Conservation (phyloP, 2,329 filamentous ascomycete species). For the Sclerotinia sclerotiorum region DNA sequence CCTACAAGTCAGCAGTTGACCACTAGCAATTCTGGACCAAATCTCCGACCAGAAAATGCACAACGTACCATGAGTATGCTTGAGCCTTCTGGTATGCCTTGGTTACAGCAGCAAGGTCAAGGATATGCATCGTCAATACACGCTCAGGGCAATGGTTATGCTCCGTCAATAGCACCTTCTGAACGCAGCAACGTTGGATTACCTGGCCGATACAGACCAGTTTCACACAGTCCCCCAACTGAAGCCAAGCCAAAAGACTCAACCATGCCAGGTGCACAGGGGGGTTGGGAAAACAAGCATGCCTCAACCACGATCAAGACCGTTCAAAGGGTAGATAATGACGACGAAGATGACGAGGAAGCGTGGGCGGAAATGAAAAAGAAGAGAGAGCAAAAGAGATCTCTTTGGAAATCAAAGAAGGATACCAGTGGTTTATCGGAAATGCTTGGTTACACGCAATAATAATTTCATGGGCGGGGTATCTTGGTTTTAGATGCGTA, state of each 20-base stretch:
- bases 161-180: conserved; percentile 89
- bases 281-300: conserved; percentile 41
- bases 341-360: conserved; percentile 62
- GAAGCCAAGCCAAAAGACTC: conserved; percentile 40
- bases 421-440: conserved; percentile 39
- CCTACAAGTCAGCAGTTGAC: conserved; percentile 29
- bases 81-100: conserved; percentile 58
- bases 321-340: conserved; percentile 46
- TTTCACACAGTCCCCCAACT: conserved; percentile 60
- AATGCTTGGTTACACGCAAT: conserved; percentile 37
- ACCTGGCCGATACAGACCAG: conserved; percentile 85
- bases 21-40: conserved; percentile 21
- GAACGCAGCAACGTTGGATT: conserved; percentile 93
- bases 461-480: conserved; percentile 26
- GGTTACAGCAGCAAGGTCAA: conserved; percentile 47
- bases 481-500: conserved; percentile 19
- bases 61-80: conserved; percentile 80
- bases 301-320: conserved; percentile 45
- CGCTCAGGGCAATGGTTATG: conserved; percentile 60
- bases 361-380: conserved; percentile 71
- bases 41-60: conserved; percentile 30
- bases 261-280: conserved; percentile 38
- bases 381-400: conserved; percentile 66
- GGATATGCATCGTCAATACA: conserved; percentile 51
- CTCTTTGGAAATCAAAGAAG: conserved; percentile 65